A percentile compares a stretch with the other conserved stretches of the same genome.
Conservation (phyloP, 352 stramenopile genomes). For the Discostella stelligera region DNA sequence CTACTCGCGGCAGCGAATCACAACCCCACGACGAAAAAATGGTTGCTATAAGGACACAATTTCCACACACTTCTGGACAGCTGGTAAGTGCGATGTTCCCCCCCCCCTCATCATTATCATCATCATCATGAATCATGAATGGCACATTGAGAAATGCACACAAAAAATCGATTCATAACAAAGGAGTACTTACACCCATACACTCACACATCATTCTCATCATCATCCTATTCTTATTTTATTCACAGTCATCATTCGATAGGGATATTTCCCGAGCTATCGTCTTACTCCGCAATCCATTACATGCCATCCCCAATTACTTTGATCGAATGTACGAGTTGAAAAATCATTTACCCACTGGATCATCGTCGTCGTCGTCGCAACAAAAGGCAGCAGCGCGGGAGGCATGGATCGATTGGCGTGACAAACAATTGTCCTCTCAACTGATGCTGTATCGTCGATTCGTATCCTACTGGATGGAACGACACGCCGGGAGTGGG, state of each 20-base stretch:
- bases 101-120: neutral
- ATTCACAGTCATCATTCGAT: conserved; percentile 42
- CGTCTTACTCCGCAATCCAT: conserved; percentile 52
- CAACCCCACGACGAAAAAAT: conserved; percentile 10
- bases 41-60: conserved; percentile 41
- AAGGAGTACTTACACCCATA: neutral
- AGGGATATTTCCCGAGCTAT: conserved; percentile 34
- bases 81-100: conserved; percentile 35
- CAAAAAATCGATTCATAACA: too few species aligned
- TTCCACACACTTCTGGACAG: conserved; percentile 47
- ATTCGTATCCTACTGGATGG: conserved; percentile 61
- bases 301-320: conserved; percentile 49
- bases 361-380: neutral
- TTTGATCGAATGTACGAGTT: conserved; percentile 52
- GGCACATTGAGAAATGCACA: too few species aligned
- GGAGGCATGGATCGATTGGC: conserved; percentile 45
- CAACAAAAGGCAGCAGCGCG: conserved; percentile 1
- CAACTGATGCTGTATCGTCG: conserved; percentile 50
- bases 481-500: conserved; percentile 36
- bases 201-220: neutral
- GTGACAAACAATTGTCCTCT: conserved; percentile 36
- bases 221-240: neutral
- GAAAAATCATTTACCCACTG: conserved; percentile 35
- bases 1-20: neutral
- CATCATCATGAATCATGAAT: too few species aligned